Evolutionary conservation across 495 filamentous ascomycete genomes (phyloP), one percentile per base, ranked within the genome.

Genomic region (Penicillium bovifimosum): DNA sequence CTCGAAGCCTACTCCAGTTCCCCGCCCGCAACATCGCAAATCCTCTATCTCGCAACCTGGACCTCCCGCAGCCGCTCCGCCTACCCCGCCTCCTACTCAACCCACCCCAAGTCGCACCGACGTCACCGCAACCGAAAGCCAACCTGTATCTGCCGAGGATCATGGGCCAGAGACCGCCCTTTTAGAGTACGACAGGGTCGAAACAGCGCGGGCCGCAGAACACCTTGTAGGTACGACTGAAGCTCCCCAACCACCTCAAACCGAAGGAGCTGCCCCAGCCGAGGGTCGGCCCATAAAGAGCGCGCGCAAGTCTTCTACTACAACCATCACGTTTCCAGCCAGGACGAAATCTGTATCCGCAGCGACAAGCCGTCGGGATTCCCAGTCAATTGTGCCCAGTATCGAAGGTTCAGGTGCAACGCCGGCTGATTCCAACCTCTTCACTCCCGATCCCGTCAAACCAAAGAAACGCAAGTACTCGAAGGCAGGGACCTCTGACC

Each of bases 391-490:
- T 16, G 48, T 52, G 11, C 39, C 58, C 9, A 50, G 50, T 7
- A 41, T 41, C 13, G 55, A 58, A 41, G 48, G 28, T 6, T 16
- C 55, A n/a, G 60, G 45, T 39, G 51, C 49, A 18, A 58, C 47
- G 13, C 48, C 54, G 7, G 40, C 41, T 14, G 41, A 9, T 13
- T 61, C 58, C 45, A 31, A 18, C 34, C 1, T 55, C 46, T 55
- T 52, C 9, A 61, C 60, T 5, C 63, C 57, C 13, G 57, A 59
- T n/a, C 52, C 53, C 17, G 52, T 60, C 8, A 41, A 28, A 9
- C 50, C 53, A 33, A 67, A 39, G 48, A 68, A 63, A 39, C 66
- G 67, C 50, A 66, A 65, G 48, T 45, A 54, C 9, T 64, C 62
- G 0, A 66, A 59, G 41, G 59, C 52, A 9, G 55, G 39, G 11